These are phyloP conservation scores for Suillus americanus DNA, from an alignment of 768 basidiomycete genomes.

Conservation along the genomic window DNA sequence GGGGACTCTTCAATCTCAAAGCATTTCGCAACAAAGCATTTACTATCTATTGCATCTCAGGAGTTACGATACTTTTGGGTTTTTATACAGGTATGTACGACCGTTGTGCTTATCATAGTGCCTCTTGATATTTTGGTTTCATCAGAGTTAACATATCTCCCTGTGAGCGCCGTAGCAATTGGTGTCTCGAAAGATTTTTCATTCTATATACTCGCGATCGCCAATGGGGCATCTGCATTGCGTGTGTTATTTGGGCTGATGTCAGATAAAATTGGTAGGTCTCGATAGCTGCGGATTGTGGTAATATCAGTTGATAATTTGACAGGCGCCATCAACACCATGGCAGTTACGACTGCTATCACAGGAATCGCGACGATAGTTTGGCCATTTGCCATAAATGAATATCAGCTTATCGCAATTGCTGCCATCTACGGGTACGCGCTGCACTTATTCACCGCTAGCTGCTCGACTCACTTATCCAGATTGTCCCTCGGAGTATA, in stretches of 20 bases:
- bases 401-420: constrained; percentile 49
- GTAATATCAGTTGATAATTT: not conserved
- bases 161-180: constrained; percentile 50
- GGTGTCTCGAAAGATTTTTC: constrained; percentile 52
- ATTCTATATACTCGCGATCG: constrained; percentile 67
- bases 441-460: constrained; percentile 15
- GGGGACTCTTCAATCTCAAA: constrained; percentile 56
- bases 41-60: constrained; percentile 56
- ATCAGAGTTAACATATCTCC: constrained; percentile 67
- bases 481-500: constrained; percentile 66
- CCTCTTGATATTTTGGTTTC: constrained; percentile 11
- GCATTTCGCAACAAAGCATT: constrained; percentile 51
- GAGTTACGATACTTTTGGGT: constrained; percentile 62
- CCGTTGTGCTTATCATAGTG: not conserved
- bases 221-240: constrained; percentile 63
- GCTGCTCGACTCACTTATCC: not conserved
- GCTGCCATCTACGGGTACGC: constrained; percentile 63
- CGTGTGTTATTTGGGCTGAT: constrained; percentile 53
- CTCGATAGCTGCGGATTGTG: not conserved
- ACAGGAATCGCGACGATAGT: constrained; percentile 60
- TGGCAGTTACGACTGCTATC: constrained; percentile 58
- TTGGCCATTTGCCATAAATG: constrained; percentile 64
- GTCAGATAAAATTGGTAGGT: constrained; percentile 54
- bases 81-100: constrained; percentile 63
- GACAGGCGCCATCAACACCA: constrained; percentile 64